These are phyloP conservation scores for Tolypocladium album DNA, from an alignment of 2,329 filamentous ascomycete species.

Conservation along the genomic window DNA sequence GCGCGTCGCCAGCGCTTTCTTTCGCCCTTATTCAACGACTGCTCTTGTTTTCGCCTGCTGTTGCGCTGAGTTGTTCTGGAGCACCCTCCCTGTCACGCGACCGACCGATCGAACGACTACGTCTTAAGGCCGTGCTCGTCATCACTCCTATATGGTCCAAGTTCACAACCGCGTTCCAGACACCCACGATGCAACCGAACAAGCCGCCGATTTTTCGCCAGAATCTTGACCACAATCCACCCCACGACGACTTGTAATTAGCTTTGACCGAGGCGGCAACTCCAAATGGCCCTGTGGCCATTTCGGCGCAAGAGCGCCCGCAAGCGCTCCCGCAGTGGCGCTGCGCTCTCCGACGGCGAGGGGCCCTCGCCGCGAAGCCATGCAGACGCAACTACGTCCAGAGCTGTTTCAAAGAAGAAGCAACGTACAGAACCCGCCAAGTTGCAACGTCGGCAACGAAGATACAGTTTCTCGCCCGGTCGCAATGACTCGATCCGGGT, in stretches of 20 bases:
- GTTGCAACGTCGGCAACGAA: slow-evolving; percentile 34
- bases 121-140: not conserved
- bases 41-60: not conserved
- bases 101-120: not conserved
- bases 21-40: not conserved
- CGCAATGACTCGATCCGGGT: slow-evolving; percentile 43
- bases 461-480: slow-evolving; percentile 53
- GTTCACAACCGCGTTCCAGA: not conserved
- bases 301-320: slow-evolving; percentile 67
- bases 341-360: slow-evolving; percentile 43
- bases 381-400: slow-evolving; percentile 17
- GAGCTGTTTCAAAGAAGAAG: slow-evolving; percentile 24
- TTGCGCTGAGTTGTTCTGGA: not conserved
- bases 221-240: not conserved
- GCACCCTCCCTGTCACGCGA: not conserved
- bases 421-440: slow-evolving; percentile 36
- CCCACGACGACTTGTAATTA: not conserved
- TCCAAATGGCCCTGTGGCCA: slow-evolving; percentile 67
- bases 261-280: not conserved
- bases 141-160: not conserved
- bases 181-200: slow-evolving; percentile 2
- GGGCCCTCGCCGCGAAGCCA: slow-evolving; percentile 25
- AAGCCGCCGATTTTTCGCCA: slow-evolving; percentile 1
- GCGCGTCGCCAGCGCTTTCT: not conserved
- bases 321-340: slow-evolving; percentile 42